A percentile compares a stretch with the other conserved stretches of the same genome.
phyloP scores from a whole-genome alignment of 192 early-diverging fungal species.

The Gaertneriomyces semiglobifer region DNA sequence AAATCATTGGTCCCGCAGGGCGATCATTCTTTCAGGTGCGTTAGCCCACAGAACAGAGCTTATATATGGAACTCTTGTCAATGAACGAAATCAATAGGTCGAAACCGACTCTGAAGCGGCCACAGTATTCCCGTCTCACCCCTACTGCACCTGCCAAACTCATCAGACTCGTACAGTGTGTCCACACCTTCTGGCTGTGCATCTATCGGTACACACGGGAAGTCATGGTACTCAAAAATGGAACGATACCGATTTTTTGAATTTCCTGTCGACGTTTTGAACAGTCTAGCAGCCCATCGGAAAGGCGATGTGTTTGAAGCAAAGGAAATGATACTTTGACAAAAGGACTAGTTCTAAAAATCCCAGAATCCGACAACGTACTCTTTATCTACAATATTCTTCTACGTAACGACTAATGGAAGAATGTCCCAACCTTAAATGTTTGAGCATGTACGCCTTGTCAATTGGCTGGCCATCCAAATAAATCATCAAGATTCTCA shows the following conservation, averaged over 20 bases:
- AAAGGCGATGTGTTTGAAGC: not conserved
- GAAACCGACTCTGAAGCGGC: not conserved
- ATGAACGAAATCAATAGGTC: not conserved
- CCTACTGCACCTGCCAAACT: constrained; percentile 6
- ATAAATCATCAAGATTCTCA: not conserved
- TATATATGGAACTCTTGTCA: not conserved
- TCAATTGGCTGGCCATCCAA: not conserved
- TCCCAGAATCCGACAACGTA: not conserved
- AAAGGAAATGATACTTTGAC: not conserved
- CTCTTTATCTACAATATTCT: not conserved
- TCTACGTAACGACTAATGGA: not conserved
- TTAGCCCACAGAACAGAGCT: not conserved
- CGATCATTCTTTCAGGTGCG: constrained; percentile 4
- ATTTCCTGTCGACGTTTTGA: constrained; percentile 6
- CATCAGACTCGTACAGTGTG: constrained; percentile 4
- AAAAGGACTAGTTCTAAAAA: not conserved
- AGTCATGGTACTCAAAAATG: not conserved
- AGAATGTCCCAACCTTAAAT: not conserved
- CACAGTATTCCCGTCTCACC: constrained; percentile 2
- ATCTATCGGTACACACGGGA: constrained; percentile 1
- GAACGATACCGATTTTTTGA: constrained; percentile 8
- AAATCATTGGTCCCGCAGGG: not conserved
- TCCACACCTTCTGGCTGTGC: constrained; percentile 22
- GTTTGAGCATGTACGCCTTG: not conserved
- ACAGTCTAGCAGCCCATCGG: not conserved